These are phyloP conservation scores for Pelargonium hybrid DNA, from an alignment of 441 rosid genomes.

Conservation along the genomic window DNA sequence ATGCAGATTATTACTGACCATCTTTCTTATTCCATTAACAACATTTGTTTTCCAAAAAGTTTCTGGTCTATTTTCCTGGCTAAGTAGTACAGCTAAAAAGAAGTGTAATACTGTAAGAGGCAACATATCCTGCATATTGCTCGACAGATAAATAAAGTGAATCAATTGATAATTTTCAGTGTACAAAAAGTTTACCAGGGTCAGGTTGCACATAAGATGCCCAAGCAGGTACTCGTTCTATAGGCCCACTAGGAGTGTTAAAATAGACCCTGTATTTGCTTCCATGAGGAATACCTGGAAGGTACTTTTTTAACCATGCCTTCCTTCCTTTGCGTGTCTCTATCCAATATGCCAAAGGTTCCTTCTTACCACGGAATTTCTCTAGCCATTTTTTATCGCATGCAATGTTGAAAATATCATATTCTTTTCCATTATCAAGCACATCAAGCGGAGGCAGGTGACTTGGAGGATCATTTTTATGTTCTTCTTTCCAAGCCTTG, in stretches of 20 bases:
- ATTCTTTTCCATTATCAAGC: slow-evolving; percentile 67
- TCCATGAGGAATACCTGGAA: slow-evolving; percentile 82
- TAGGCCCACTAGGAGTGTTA: slow-evolving; percentile 76
- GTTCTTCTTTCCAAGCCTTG: slow-evolving; percentile 64
- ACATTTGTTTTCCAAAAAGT: too few relatives aligned
- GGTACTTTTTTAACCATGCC: slow-evolving; percentile 82
- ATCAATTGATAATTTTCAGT: slow-evolving; percentile 18
- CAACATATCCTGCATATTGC: background rate
- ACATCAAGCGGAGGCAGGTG: slow-evolving; percentile 73
- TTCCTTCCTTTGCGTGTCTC: slow-evolving; percentile 92
- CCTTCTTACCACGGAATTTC: slow-evolving; percentile 57
- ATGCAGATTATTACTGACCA: too few relatives aligned
- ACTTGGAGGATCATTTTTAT: slow-evolving; percentile 84
- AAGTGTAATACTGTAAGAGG: background rate
- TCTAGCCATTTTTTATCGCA: slow-evolving; percentile 52
- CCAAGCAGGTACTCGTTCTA: slow-evolving; percentile 97
- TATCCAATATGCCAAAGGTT: slow-evolving; percentile 83
- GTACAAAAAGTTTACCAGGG: slow-evolving; percentile 34
- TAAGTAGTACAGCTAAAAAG: background rate
- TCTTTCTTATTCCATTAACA: too few relatives aligned
- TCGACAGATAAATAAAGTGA: slow-evolving; percentile 1
- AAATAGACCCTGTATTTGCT: slow-evolving; percentile 89
- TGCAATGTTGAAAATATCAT: slow-evolving; percentile 52
- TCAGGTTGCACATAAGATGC: slow-evolving; percentile 82
- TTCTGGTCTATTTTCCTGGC: too few relatives aligned